Percentiles rank a stretch among this genome's conserved stretches.
phyloP scores from a whole-genome alignment of 371 early-diverging fungal species.

The Cokeromyces recurvatus region DNA sequence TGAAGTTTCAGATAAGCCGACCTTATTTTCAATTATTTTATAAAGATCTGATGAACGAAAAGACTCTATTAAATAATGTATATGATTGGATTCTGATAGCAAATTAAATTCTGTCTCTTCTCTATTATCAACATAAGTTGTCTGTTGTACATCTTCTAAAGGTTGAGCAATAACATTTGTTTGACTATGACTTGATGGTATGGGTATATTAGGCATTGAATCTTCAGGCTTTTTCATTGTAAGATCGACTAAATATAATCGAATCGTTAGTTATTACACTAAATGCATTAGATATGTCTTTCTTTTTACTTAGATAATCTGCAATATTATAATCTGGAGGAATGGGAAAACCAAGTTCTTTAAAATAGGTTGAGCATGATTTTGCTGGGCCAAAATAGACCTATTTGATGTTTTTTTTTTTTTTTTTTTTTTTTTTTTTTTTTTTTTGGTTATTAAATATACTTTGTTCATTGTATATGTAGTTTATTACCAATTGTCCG shows the following conservation, averaged over 20 bases:
- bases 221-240: slow-evolving; percentile 31
- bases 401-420: no score
- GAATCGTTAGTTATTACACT: not conserved
- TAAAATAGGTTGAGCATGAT: slow-evolving; percentile 45
- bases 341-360: slow-evolving; percentile 57
- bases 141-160: slow-evolving; percentile 5
- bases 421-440: no score
- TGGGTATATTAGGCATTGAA: slow-evolving; percentile 6
- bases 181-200: not conserved
- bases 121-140: slow-evolving; percentile 1
- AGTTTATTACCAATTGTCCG: slow-evolving; percentile 61
- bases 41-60: slow-evolving; percentile 24
- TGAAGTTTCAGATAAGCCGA: slow-evolving; percentile 6
- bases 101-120: slow-evolving; percentile 22
- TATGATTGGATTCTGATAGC: slow-evolving; percentile 33
- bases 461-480: not conserved
- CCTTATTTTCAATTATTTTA: slow-evolving; percentile 11
- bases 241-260: slow-evolving; percentile 41
- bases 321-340: slow-evolving; percentile 81
- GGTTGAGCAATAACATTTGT: not conserved
- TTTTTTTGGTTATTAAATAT: no score
- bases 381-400: slow-evolving; percentile 59
- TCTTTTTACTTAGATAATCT: slow-evolving; percentile 64
- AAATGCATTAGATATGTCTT: no score
- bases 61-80: slow-evolving; percentile 31